phyloP scores from a whole-genome alignment of 345 rosid genomes.

The Dipteronia dyeriana region DNA sequence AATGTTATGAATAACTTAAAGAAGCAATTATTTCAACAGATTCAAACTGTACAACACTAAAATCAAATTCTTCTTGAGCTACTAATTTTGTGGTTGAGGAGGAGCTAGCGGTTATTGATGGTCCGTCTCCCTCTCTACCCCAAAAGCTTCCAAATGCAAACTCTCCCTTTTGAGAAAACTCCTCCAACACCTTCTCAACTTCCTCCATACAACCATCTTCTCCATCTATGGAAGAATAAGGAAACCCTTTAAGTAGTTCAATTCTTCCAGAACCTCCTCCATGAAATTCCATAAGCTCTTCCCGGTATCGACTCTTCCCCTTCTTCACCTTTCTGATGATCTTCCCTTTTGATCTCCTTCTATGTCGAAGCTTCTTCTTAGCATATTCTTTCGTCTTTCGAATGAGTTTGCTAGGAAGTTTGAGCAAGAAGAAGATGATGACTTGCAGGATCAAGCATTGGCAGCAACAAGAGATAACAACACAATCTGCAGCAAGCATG shows the following conservation, averaged over 20 bases:
- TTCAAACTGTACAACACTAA: conserved; percentile 38
- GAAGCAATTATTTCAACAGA: conserved; percentile 41
- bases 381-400: conserved; percentile 51
- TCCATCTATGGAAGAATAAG: background rate
- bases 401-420: conserved; percentile 55
- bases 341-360: conserved; percentile 18
- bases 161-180: conserved; percentile 55
- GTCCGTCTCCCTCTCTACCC: conserved; percentile 41
- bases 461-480: conserved; percentile 77
- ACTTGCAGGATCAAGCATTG: conserved; percentile 74
- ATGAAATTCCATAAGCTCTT: conserved; percentile 13
- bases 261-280: conserved; percentile 32
- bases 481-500: conserved; percentile 70
- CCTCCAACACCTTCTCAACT: conserved; percentile 59
- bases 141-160: conserved; percentile 94
- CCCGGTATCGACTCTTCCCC: conserved; percentile 15
- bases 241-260: conserved; percentile 23
- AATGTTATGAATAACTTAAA: conserved; percentile 18
- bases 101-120: conserved; percentile 20
- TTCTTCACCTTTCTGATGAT: conserved; percentile 8
- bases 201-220: conserved; percentile 47
- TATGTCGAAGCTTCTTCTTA: conserved; percentile 43
- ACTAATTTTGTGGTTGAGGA: conserved; percentile 17
- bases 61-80: conserved; percentile 30
- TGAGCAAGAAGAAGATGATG: conserved; percentile 52